Evolutionary conservation across 768 basidiomycete species (phyloP), one percentile per base, ranked within the genome.

Genomic region (Rhizopogon vulgaris): DNA sequence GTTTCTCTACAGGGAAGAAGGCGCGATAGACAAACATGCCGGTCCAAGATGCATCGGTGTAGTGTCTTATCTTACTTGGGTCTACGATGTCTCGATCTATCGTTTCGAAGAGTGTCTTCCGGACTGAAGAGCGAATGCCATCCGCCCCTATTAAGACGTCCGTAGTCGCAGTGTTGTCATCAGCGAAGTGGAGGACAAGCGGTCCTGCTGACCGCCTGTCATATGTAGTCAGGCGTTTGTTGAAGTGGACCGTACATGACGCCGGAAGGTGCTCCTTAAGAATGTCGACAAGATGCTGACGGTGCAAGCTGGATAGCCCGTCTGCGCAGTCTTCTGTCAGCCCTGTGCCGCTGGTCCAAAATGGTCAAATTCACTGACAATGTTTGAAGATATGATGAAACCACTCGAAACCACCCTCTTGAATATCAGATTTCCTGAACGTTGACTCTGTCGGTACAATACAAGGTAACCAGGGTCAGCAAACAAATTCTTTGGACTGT

Each of bases 131-230:
- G 22, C 50, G 54, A 27, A 75, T 69, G 11, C 75, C 74, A 52
- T 75, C 73, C 42, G 70, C 71, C 6, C 72, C 75, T 39, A 75
- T 58, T 8, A 75, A 64, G 15, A 77, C 52, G 53, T 77, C 71
- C 25, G 73, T 69, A 39, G 54, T 60, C 7, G 64, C 61, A 14
- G 54, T 63, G 22, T 65, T 65, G 22, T 67, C 70, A 54, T 77
- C 70, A 30, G 48, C 34, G 56, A 70, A 70, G 4, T 54, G 40
- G 25, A 70, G 45, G 6, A 39, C 24, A 27, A 69, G 43, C 3
- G 52, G 36, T 15, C 40, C 40, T 22, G 34, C 39, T 40, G 28
- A 28, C 8, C 43, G 36, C 5, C 39, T 39, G 10, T 52, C 47
- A 63, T 69, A 63, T 40, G 62, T 47, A 39, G 58, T 56, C 41